Evolutionary conservation across 2,329 filamentous ascomycete species (phyloP).

Genomic region (Diaporthe citriasiana): DNA sequence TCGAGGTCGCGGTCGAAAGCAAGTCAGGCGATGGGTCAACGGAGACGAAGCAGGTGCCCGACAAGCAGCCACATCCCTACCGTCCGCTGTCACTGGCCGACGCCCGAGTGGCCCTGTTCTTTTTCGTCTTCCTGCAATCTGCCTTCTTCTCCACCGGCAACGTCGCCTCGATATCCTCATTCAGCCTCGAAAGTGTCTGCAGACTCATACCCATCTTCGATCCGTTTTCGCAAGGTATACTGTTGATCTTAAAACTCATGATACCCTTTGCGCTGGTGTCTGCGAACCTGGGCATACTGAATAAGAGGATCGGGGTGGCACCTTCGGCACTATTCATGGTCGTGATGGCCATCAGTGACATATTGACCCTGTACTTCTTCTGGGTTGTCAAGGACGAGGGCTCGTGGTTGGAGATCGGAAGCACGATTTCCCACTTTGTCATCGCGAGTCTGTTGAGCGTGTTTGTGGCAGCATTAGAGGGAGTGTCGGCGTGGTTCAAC

Average conservation of each 20-base stretch:
- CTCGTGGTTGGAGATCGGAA: conserved; percentile 97
- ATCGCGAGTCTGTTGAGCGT: conserved; percentile 92
- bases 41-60: conserved; percentile 35
- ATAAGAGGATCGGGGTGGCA: conserved; percentile 84
- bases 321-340: conserved; percentile 94
- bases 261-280: conserved; percentile 94
- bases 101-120: conserved; percentile 90
- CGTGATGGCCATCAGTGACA: conserved; percentile 91
- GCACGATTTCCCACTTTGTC: conserved; percentile 94
- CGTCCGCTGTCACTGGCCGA: conserved; percentile 86
- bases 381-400: conserved; percentile 98
- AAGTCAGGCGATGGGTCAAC: conserved; percentile 24
- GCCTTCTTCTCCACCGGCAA: conserved; percentile 98
- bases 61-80: conserved; percentile 52
- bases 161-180: conserved; percentile 92
- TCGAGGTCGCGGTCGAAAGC: conserved; percentile 28
- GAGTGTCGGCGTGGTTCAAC: conserved; percentile 86
- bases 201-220: conserved; percentile 93
- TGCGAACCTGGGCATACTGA: conserved; percentile 93
- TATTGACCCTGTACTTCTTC: conserved; percentile 96
- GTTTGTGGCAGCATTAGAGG: conserved; percentile 90
- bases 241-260: conserved; percentile 90
- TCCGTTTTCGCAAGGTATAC: conserved; percentile 89
- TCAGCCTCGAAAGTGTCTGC: conserved; percentile 90
- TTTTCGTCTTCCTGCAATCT: conserved; percentile 93